Evolutionary conservation across 352 stramenopile genomes (phyloP), one percentile per base, ranked within the genome.

Genomic region (Peronospora belbahrii): DNA sequence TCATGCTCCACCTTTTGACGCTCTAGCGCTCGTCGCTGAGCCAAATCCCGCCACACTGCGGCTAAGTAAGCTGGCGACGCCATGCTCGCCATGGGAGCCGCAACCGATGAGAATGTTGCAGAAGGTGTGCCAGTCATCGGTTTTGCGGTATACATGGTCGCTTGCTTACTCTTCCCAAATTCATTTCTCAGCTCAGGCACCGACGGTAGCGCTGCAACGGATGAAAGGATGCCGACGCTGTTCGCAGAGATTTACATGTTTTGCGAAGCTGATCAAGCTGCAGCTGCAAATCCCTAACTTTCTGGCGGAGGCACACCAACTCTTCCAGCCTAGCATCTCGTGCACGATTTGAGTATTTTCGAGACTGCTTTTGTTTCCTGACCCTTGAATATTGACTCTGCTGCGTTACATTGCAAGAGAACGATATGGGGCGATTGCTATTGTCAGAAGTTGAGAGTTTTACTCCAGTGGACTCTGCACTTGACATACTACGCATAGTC

Each of bases 41-140:
- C 68, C 31, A 83, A 59, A 8, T 74, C 59, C 6, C 61, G 51
- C 71, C 71, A 83, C 20, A 76, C 63, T 1, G 51, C 53, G 2
- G 47, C 49, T 11, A 67, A 42, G 14, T 65, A 52, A 1, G 48
- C 36, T 6, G 56, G 47, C 8, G 52, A 55, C 6, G 45, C 49
- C 4, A 40, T 43, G 7, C 39, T 49, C 7, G 40, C 35, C 23
- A 62, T 46, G 11, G 51, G 51, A 6, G 43, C 45, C 7, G 54
- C 48, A 33, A 63, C 44, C 5, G 59, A 63, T 14, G 58, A 67
- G 25, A 63, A 63, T 13, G 42, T 63, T 10, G 58, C 52, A 20
- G 37, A 58, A 0, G 47, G 52, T 6, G 52, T 52, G 1, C 32
- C 34, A 31, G 42, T 39, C 36, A 42, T 37, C 13, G 62, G 10